phyloP scores from a whole-genome alignment of 1,284 basidiomycete species.

The Trametes pubescens region DNA sequence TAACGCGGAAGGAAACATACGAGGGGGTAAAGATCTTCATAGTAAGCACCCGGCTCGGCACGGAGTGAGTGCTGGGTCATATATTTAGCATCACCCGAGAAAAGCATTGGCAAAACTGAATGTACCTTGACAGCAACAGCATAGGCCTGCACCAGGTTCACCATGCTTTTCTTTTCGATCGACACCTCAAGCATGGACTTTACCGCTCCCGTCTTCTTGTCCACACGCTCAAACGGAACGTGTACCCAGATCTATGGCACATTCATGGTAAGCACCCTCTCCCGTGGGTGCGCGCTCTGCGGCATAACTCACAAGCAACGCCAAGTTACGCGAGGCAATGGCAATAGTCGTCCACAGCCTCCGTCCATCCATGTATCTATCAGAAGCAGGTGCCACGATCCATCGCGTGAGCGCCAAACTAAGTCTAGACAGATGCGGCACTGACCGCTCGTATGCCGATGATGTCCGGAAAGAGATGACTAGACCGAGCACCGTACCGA shows the following conservation, averaged over 20 bases:
- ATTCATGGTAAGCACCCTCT: neutral
- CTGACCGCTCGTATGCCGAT: conserved; percentile 69
- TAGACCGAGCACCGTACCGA: conserved; percentile 52
- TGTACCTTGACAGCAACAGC: conserved; percentile 66
- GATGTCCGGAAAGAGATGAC: conserved; percentile 55
- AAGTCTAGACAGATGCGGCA: conserved; percentile 26
- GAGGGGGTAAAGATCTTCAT: conserved; percentile 49
- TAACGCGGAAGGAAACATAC: conserved; percentile 67
- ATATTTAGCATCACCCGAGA: neutral
- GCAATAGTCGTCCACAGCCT: conserved; percentile 70
- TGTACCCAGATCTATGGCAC: conserved; percentile 66
- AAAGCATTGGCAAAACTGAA: neutral
- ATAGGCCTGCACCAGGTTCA: conserved; percentile 74
- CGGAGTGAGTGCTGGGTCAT: conserved; percentile 47
- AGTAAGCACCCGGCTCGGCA: conserved; percentile 57
- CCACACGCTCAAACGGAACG: conserved; percentile 55
- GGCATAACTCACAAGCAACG: conserved; percentile 53
- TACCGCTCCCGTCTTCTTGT: conserved; percentile 45
- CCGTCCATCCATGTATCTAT: conserved; percentile 66
- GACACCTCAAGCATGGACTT: conserved; percentile 55
- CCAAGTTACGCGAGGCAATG: conserved; percentile 61
- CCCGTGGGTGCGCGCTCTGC: neutral
- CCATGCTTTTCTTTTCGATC: conserved; percentile 79
- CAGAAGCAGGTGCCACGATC: neutral
- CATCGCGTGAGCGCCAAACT: neutral